Conservation (phyloP, 305 asterid species). For the Ilex paraguariensis region DNA sequence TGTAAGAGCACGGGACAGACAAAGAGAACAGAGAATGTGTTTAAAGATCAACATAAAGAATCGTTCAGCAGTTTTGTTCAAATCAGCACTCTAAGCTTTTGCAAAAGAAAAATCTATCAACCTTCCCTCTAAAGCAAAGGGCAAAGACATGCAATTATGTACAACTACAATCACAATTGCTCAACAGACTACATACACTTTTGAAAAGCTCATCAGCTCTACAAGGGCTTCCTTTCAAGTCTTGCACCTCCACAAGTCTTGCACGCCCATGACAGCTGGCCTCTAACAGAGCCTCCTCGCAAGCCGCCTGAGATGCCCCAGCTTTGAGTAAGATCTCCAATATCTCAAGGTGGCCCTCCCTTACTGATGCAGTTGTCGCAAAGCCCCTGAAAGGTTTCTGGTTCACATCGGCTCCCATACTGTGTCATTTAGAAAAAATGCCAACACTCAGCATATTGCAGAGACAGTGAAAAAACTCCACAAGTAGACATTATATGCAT, state of each 20-base stretch:
- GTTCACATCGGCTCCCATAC: slow-evolving; percentile 73
- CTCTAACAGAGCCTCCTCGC: slow-evolving; percentile 80
- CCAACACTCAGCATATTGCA: slow-evolving; percentile 9
- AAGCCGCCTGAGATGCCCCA: slow-evolving; percentile 77
- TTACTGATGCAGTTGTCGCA: slow-evolving; percentile 63
- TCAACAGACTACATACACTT: no score
- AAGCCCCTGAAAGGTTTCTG: slow-evolving; percentile 57
- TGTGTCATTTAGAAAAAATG: slow-evolving; percentile 30
- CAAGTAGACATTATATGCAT: slow-evolving; percentile 10
- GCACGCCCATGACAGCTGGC: slow-evolving; percentile 67
- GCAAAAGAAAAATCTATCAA: no score
- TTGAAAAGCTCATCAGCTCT: no score
- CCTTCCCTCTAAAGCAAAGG: no score
- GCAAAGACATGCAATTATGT: no score
- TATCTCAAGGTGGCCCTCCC: slow-evolving; percentile 67
- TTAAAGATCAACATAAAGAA: no score
- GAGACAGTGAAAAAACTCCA: background rate
- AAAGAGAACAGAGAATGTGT: no score
- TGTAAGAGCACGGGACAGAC: no score
- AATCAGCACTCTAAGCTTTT: no score
- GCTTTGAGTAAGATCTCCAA: slow-evolving; percentile 62
- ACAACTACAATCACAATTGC: no score
- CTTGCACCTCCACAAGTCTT: slow-evolving; percentile 43
- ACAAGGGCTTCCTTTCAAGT: no score
- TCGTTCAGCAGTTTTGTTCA: no score